phyloP scores from a whole-genome alignment of 2,329 filamentous ascomycete species.

The Aspergillus pseudonomiae region DNA sequence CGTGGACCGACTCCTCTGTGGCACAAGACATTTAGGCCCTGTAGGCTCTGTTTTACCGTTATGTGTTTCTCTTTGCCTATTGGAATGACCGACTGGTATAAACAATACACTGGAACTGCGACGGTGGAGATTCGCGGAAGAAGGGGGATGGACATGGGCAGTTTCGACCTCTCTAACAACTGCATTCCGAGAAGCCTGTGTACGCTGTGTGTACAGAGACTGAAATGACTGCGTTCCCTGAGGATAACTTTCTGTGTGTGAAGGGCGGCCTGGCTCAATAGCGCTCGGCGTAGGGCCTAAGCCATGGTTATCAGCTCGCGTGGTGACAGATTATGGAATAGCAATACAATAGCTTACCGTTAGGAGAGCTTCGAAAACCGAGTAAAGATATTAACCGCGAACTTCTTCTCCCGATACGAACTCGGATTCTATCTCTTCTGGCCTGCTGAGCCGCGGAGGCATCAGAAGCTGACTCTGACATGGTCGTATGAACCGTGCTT shows the following conservation, averaged over 20 bases:
- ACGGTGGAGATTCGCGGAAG: not conserved
- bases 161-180: not conserved
- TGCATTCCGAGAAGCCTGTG: not conserved
- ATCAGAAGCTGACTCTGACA: constrained; percentile 32
- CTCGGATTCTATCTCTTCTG: constrained; percentile 31
- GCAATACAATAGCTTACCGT: constrained; percentile 22
- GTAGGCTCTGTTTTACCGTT: not conserved
- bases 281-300: not conserved
- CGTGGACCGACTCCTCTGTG: constrained; percentile 27
- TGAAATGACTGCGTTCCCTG: constrained; percentile 3
- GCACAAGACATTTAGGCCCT: not conserved
- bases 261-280: not conserved
- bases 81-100: not conserved
- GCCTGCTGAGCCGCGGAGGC: constrained; percentile 13
- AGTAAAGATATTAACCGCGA: constrained; percentile 42
- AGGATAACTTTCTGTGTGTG: not conserved
- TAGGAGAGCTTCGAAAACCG: constrained; percentile 31
- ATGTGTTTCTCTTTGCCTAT: not conserved
- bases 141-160: constrained; percentile 1
- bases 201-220: not conserved
- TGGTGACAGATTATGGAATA: not conserved
- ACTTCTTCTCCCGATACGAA: constrained; percentile 37
- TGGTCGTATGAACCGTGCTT: constrained; percentile 16
- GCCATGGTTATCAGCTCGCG: not conserved
- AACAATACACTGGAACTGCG: not conserved